Evolutionary conservation across 2,329 filamentous ascomycete genomes (phyloP).

Genomic region (Cercospora sp.): DNA sequence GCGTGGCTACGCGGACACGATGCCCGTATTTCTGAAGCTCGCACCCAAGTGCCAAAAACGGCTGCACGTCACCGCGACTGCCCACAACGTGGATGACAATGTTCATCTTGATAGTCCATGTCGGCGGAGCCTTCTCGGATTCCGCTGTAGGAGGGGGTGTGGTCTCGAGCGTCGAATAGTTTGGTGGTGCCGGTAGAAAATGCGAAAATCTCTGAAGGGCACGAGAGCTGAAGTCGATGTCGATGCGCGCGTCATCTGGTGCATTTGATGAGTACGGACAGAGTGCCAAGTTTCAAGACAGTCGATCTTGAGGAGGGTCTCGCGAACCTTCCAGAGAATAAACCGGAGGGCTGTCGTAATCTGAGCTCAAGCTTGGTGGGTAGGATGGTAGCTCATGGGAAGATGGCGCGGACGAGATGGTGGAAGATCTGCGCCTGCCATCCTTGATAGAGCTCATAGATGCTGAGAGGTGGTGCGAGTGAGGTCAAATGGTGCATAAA

Average conservation of each 20-base stretch:
- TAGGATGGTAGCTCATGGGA: background rate
- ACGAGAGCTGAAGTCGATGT: background rate
- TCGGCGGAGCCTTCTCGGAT: background rate
- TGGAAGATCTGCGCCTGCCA: background rate
- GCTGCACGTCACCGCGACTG: conserved; percentile 73
- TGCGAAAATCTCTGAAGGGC: background rate
- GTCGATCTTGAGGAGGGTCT: too few relatives aligned
- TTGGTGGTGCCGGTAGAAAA: background rate
- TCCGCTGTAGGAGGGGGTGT: background rate
- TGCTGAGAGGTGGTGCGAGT: background rate
- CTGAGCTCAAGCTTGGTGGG: background rate
- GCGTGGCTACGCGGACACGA: conserved; percentile 71
- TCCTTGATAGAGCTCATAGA: background rate
- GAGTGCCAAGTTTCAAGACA: too few relatives aligned
- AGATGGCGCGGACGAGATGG: background rate
- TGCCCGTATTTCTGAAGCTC: conserved; percentile 67
- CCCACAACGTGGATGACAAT: conserved; percentile 47
- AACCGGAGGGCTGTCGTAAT: background rate
- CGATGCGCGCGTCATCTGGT: background rate
- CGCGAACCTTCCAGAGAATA: background rate
- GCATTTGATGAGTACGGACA: too few relatives aligned
- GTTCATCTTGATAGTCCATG: background rate
- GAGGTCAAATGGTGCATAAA: background rate
- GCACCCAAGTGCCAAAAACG: conserved; percentile 69
- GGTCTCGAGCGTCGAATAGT: background rate